A percentile compares a stretch with the other conserved stretches of the same genome.
Evolutionary conservation across 306 rosid species (phyloP).

Genomic region (Datisca glomerata): DNA sequence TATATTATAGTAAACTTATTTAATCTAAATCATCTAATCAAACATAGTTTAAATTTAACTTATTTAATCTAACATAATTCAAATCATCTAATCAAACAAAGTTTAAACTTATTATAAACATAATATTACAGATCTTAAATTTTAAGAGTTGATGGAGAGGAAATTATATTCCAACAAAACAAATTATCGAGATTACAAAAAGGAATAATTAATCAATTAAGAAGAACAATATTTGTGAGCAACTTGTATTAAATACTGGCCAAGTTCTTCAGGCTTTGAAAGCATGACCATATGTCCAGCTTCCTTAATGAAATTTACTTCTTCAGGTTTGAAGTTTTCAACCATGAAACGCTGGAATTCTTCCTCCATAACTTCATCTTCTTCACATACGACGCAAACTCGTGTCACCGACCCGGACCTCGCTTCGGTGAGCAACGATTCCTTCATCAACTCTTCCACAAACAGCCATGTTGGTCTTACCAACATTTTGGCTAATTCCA

Average conservation of each 20-base stretch:
- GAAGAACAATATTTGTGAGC: neutral
- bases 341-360: constrained; percentile 5
- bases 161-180: too few relatives aligned
- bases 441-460: neutral
- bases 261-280: constrained; percentile 3
- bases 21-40: too few relatives aligned
- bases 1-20: too few relatives aligned
- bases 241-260: constrained; percentile 1
- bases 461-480: constrained; percentile 3
- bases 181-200: too few relatives aligned
- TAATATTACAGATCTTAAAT: too few relatives aligned
- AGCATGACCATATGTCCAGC: constrained; percentile 12
- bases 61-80: too few relatives aligned
- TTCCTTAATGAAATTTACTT: neutral
- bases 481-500: neutral
- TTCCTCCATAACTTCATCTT: constrained; percentile 1
- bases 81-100: too few relatives aligned
- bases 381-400: constrained; percentile 2
- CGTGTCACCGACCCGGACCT: constrained; percentile 9
- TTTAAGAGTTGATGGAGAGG: too few relatives aligned
- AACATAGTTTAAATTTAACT: too few relatives aligned
- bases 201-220: too few relatives aligned
- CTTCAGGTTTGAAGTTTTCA: constrained; percentile 1
- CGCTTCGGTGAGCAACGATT: neutral
- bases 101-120: too few relatives aligned